phyloP scores from a whole-genome alignment of 495 filamentous ascomycete species.

The Trichoderma erinaceum region DNA sequence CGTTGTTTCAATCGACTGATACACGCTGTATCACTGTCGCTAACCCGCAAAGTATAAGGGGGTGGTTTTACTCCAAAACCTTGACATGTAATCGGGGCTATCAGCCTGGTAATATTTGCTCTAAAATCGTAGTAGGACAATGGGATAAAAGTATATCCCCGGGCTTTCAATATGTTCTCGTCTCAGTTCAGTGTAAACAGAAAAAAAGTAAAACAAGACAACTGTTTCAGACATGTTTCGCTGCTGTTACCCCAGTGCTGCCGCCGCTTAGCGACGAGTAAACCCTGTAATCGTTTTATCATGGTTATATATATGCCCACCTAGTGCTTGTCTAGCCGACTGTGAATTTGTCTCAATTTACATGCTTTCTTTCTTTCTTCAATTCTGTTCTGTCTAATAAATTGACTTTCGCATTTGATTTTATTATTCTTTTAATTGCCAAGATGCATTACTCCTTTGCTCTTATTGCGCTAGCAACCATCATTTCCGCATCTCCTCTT shows the following conservation, averaged over 20 bases:
- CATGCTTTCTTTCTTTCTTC: not conserved
- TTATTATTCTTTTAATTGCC: not conserved
- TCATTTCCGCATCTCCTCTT: not conserved
- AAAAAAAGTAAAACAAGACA: not conserved
- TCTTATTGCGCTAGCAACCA: not conserved
- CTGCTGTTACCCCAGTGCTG: not conserved
- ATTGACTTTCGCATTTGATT: not conserved
- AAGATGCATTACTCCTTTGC: not conserved
- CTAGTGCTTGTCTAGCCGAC: not conserved
- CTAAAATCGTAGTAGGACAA: too few species aligned
- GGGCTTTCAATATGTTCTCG: not conserved
- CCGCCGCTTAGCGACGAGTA: not conserved
- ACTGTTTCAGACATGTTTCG: not conserved
- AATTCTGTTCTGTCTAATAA: not conserved
- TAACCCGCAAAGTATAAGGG: too few species aligned
- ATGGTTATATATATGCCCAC: not conserved
- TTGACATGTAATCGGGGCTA: too few species aligned
- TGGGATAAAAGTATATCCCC: too few species aligned
- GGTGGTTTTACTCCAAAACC: too few species aligned
- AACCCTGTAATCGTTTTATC: not conserved
- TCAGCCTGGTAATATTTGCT: too few species aligned
- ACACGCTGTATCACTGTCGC: too few species aligned
- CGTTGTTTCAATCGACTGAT: too few species aligned
- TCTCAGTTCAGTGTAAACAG: not conserved
- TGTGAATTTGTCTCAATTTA: not conserved